Percentiles rank a stretch among this genome's conserved stretches.
Conservation (phyloP, 2,329 filamentous ascomycete species). For the Colletotrichum eremochloae region DNA sequence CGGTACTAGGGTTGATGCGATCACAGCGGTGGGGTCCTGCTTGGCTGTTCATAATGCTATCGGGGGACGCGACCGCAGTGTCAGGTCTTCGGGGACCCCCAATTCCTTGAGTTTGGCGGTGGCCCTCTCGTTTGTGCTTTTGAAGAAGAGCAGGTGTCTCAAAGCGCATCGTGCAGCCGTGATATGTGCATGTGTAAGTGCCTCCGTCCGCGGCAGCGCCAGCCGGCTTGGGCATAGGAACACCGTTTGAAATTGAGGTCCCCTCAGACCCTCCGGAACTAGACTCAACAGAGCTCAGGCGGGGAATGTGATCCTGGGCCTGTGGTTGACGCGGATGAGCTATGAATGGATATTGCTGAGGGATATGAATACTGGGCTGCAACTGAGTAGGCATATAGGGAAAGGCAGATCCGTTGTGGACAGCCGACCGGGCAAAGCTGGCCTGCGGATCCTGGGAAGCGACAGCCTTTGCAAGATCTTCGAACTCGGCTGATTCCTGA, state of each 20-base stretch:
- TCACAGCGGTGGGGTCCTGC: slow-evolving; percentile 94
- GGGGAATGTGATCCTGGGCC: slow-evolving; percentile 51
- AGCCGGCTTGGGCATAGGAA: slow-evolving; percentile 63
- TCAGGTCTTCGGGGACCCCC: slow-evolving; percentile 53
- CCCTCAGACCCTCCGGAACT: slow-evolving; percentile 46
- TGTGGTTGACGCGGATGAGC: slow-evolving; percentile 51
- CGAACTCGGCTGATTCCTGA: slow-evolving; percentile 62
- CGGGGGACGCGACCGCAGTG: slow-evolving; percentile 58
- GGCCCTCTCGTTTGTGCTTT: slow-evolving; percentile 95
- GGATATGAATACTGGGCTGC: slow-evolving; percentile 56
- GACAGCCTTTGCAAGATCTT: slow-evolving; percentile 51
- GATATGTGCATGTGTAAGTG: slow-evolving; percentile 96
- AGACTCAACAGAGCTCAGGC: slow-evolving; percentile 60
- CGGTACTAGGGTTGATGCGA: slow-evolving; percentile 92
- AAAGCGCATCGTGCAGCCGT: slow-evolving; percentile 89
- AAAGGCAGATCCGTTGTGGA: slow-evolving; percentile 17
- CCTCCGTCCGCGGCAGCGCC: slow-evolving; percentile 81
- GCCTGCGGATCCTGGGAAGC: slow-evolving; percentile 4
- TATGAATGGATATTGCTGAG: slow-evolving; percentile 67
- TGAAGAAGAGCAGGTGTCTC: slow-evolving; percentile 88
- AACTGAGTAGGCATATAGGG: slow-evolving; percentile 53
- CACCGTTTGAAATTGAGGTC: slow-evolving; percentile 48
- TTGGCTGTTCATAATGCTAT: slow-evolving; percentile 80
- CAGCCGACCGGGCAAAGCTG: slow-evolving; percentile 1
- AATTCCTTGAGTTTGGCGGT: slow-evolving; percentile 77